phyloP scores from a whole-genome alignment of 2,329 filamentous ascomycete genomes.

The Neocatenulostroma microsporum region DNA sequence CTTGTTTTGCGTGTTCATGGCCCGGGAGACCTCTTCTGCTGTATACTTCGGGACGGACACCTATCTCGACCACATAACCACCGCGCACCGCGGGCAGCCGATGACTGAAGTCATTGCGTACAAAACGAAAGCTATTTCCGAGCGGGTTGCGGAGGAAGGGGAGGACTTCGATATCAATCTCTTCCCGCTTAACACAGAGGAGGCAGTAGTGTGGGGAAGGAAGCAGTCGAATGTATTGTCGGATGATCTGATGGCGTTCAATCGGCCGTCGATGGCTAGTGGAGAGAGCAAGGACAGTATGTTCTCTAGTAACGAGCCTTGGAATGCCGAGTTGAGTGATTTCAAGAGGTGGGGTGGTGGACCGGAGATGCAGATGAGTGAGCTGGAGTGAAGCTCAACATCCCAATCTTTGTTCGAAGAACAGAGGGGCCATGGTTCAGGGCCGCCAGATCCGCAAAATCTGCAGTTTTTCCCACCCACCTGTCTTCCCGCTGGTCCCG shows the following conservation, averaged over 20 bases:
- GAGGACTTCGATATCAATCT: constrained; percentile 46
- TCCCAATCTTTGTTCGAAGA: neutral
- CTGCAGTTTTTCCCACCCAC: constrained; percentile 89
- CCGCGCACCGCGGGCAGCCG: constrained; percentile 28
- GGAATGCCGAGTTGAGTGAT: constrained; percentile 27
- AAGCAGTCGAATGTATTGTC: constrained; percentile 14
- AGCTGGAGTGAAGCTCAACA: constrained; percentile 16
- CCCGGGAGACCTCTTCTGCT: constrained; percentile 27
- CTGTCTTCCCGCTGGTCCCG: constrained; percentile 73
- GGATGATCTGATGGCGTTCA: constrained; percentile 16
- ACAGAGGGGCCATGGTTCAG: constrained; percentile 1
- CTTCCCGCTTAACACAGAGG: constrained; percentile 21
- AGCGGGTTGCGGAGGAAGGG: constrained; percentile 30
- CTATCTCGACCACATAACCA: constrained; percentile 39
- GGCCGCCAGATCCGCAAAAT: constrained; percentile 75
- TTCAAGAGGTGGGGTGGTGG: constrained; percentile 25
- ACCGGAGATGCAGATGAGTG: too few species aligned
- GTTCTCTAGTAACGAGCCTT: constrained; percentile 23
- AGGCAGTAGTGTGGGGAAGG: constrained; percentile 4
- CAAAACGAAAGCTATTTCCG: constrained; percentile 38
- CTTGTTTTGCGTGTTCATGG: constrained; percentile 40
- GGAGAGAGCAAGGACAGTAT: constrained; percentile 20
- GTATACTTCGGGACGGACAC: constrained; percentile 34
- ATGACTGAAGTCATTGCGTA: constrained; percentile 33
- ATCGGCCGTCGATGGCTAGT: constrained; percentile 9